A percentile compares a stretch with the other conserved stretches of the same genome.
Evolutionary conservation across 2,329 filamentous ascomycete genomes (phyloP).

Genomic region (Sarocladium kiliense): DNA sequence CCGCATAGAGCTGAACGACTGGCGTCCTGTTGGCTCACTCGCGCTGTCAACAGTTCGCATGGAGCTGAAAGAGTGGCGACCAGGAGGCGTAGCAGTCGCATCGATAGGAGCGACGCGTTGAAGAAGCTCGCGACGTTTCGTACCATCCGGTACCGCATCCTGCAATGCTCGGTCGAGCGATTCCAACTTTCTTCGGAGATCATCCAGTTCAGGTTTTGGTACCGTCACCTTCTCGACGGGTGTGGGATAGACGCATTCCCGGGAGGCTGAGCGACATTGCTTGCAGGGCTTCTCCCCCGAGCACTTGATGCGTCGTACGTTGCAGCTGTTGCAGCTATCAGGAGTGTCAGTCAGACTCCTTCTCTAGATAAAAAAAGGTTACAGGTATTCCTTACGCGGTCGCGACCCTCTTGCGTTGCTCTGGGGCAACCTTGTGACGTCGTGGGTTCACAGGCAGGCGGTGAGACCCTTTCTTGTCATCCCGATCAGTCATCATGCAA

Average conservation of each 20-base stretch:
- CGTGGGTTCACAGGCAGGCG: conserved; percentile 46
- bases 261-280: conserved; percentile 36
- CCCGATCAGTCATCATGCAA: neutral
- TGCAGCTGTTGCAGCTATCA: conserved; percentile 46
- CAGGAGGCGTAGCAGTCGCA: neutral
- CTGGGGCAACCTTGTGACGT: conserved; percentile 40
- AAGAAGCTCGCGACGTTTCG: conserved; percentile 28
- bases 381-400: conserved; percentile 37
- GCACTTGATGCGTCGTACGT: conserved; percentile 47
- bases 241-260: conserved; percentile 44
- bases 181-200: conserved; percentile 32
- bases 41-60: conserved; percentile 10
- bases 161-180: conserved; percentile 34
- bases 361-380: neutral
- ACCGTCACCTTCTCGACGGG: conserved; percentile 38
- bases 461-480: conserved; percentile 17
- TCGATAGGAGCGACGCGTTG: neutral
- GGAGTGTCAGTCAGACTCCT: neutral
- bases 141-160: conserved; percentile 29
- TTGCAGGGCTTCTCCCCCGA: conserved; percentile 43
- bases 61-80: conserved; percentile 10
- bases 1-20: conserved; percentile 12
- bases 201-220: conserved; percentile 34
- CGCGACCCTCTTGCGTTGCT: conserved; percentile 42
- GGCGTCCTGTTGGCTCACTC: neutral